A percentile compares a stretch with the other conserved stretches of the same genome.
Conservation (phyloP, 2,329 filamentous ascomycete genomes). For the Sarocladiaceae sp. region DNA sequence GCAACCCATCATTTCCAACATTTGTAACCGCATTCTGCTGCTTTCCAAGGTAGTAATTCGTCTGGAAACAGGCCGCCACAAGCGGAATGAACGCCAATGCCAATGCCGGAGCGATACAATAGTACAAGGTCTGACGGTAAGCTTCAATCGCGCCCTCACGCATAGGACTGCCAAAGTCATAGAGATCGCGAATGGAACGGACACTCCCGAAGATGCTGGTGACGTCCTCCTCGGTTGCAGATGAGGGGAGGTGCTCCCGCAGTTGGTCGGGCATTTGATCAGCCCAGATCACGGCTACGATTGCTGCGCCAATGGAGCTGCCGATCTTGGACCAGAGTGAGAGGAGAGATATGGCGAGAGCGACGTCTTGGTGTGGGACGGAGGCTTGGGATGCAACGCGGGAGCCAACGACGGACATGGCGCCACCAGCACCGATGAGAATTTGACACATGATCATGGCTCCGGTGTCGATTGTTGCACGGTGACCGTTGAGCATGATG, state of each 20-base stretch:
- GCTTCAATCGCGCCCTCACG: conserved; percentile 27
- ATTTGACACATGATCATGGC: conserved; percentile 27
- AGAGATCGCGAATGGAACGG: conserved; percentile 24
- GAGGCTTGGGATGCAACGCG: conserved; percentile 33
- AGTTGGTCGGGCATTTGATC: conserved; percentile 22
- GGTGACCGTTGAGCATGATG: conserved; percentile 24
- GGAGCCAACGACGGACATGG: conserved; percentile 30
- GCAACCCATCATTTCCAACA: conserved; percentile 14
- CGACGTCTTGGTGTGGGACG: conserved; percentile 33
- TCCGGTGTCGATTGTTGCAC: conserved; percentile 26
- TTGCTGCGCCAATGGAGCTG: conserved; percentile 29
- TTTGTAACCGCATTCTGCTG: conserved; percentile 25
- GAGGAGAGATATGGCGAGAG: conserved; percentile 26
- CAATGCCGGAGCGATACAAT: conserved; percentile 27
- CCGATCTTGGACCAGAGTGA: conserved; percentile 32
- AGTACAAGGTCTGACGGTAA: conserved; percentile 29
- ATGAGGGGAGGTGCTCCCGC: conserved; percentile 18
- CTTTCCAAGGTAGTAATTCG: conserved; percentile 30
- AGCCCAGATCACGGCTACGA: conserved; percentile 32
- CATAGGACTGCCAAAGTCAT: conserved; percentile 26
- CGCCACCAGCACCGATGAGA: conserved; percentile 29
- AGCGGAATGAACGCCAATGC: conserved; percentile 27
- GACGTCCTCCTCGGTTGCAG: conserved; percentile 17
- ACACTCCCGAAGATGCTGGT: conserved; percentile 28
- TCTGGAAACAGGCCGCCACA: conserved; percentile 31